These are phyloP conservation scores for Neurospora sp. DNA, from an alignment of 495 filamentous ascomycete genomes.

Conservation along the genomic window DNA sequence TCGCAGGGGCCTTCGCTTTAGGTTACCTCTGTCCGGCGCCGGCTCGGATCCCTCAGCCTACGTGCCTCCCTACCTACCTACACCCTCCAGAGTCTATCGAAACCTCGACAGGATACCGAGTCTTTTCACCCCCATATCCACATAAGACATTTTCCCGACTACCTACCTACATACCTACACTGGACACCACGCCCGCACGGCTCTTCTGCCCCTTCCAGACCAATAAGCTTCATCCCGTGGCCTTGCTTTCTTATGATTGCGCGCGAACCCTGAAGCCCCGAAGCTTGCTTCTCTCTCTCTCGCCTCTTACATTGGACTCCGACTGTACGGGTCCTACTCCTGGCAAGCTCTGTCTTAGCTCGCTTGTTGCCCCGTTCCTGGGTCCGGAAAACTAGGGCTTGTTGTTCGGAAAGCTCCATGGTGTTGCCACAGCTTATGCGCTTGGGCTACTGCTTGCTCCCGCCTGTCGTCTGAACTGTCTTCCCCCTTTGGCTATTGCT, in stretches of 20 bases:
- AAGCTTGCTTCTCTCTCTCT: constrained; percentile 2
- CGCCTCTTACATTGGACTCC: neutral
- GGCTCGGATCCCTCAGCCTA: neutral
- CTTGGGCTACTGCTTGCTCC: constrained; percentile 10
- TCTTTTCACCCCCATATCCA: neutral
- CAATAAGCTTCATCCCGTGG: constrained; percentile 9
- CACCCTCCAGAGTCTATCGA: neutral
- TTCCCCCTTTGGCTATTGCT: constrained; percentile 18
- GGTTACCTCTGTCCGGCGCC: neutral
- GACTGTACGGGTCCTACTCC: constrained; percentile 2
- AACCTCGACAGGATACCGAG: neutral
- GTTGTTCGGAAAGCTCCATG: constrained; percentile 10
- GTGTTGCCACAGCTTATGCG: constrained; percentile 15
- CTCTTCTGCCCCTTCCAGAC: constrained; percentile 7
- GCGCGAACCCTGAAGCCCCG: constrained; percentile 2
- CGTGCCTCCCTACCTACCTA: neutral
- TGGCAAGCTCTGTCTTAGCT: constrained; percentile 2
- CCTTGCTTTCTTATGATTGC: constrained; percentile 3
- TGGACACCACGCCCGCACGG: neutral
- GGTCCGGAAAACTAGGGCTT: neutral
- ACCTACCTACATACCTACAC: neutral
- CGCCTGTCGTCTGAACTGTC: constrained; percentile 16
- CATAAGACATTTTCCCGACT: neutral
- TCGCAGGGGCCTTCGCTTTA: neutral
- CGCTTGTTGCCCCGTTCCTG: neutral